Evolutionary conservation across 2,329 filamentous ascomycete genomes (phyloP), one percentile per base, ranked within the genome.

Genomic region (Aspergillus sp.): DNA sequence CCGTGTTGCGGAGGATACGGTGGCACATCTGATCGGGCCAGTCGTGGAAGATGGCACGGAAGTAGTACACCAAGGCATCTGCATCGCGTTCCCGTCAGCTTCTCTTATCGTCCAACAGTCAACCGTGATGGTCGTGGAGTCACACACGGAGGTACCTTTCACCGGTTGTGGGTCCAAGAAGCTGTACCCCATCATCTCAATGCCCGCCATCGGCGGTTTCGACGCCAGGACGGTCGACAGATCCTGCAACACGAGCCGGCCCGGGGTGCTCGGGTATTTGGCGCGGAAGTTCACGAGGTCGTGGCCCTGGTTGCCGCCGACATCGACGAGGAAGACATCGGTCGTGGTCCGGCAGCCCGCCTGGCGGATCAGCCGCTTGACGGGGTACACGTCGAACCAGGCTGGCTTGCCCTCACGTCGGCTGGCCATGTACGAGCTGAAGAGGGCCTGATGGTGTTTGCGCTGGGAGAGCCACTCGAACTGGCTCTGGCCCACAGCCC

Each of bases 231-330:
- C 62, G n/a, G 53, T 57, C 1, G 74, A 70, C 3, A 75, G 59
- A 52, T 78, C 75, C 53, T 78, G 70, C 14, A 77, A 57, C 2
- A 77, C 57, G 4, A 77, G 43, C 4, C 59, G 64, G 0, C 70
- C 72, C 0, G 66, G 68, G 2, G 71, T 43, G 36, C 71, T 53
- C 2, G 67, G 64, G 29, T 71, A 63, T 32, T 60, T 62, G 5
- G 66, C 53, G 1, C 69, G 59, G 21, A 77, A 63, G 2, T 56
- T 59, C 4, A 59, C 49, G 5, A 72, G 54, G 34, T 77, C 73
- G 41, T 74, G 66, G 1, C 75, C 75, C 29, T 71, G 64, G 43
- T 70, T 71, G 0, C 75, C 75, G 5, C 74, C 75, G 2, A 77
- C 60, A 32, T 77, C 75, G 10, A 77, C 72, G 3, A 77, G 49